Evolutionary conservation across 2,329 filamentous ascomycete genomes (phyloP), one percentile per base, ranked within the genome.

Genomic region (Claviceps maximensis): DNA sequence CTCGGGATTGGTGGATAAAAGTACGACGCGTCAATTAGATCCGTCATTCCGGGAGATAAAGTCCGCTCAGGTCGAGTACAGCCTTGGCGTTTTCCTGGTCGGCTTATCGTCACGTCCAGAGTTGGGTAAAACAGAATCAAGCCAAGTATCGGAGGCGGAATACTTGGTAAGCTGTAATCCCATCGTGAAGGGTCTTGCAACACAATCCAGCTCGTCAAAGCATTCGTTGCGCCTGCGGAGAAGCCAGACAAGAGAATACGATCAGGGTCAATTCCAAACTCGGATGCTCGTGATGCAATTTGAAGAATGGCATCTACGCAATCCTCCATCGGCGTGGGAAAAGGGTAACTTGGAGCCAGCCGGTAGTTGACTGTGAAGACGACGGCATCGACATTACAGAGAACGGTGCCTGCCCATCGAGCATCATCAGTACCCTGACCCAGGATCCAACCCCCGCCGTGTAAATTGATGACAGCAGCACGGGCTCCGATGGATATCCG

Each of bases 311-410:
- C 79, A 56, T 84, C 82, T 29, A 79, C 77, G 45, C 79, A 78
- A 61, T 86, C 83, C 58, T 86, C 80, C 0, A 86, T 74, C 0
- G 80, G 76, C 0, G 76, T 77, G 1, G 82, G 83, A 61, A 83
- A 85, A 0, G 81, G 81, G 57, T 77, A 71, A 59, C 78, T 77
- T 0, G 83, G 83, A 0, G 82, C 81, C 2, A 85, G 73, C n/a
- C 83, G 76, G 62, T 87, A 86, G 59, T 84, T 80, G 58, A 84
- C 79, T 1, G 76, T 79, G 56, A 86, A 75, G 52, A 84, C 74
- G 23, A 85, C 70, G 29, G 77, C 79, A 51, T 78, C 73, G 13
- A 77, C 68, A 4, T 72, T 68, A 27, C 75, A 67, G 41, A 77
- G 66, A 3, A 82, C 74, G 38, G 73, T 69, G 4, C 74, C 71